Evolutionary conservation across 129 eudicot genomes (phyloP).

Genomic region (Pseudognaphalium luteoalbum): DNA sequence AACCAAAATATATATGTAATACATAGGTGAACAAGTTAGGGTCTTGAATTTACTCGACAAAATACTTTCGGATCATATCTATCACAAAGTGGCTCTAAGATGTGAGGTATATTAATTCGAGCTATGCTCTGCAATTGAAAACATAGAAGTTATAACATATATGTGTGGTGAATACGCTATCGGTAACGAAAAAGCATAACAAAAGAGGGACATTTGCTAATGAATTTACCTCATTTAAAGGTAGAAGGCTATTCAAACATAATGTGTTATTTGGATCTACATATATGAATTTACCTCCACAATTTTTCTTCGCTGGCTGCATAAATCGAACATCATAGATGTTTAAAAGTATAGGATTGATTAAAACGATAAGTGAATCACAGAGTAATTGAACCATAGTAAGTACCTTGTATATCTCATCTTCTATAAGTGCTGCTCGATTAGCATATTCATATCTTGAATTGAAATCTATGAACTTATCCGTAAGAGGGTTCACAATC

Average conservation of each 20-base stretch:
- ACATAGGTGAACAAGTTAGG: not conserved
- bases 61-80: conserved; percentile 21
- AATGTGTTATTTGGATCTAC: conserved; percentile 36
- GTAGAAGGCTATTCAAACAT: conserved; percentile 33
- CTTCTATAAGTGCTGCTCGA: conserved; percentile 33
- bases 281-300: conserved; percentile 34
- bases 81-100: conserved; percentile 31
- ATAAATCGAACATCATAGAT: not conserved
- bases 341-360: not conserved
- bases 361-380: not conserved
- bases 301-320: conserved; percentile 36
- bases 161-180: not conserved
- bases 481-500: conserved; percentile 36
- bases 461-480: conserved; percentile 26
- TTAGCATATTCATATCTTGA: conserved; percentile 34
- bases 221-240: conserved; percentile 28
- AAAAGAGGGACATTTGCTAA: not conserved
- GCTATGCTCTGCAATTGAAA: conserved; percentile 24
- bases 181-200: not conserved
- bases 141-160: not conserved
- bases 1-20: not conserved
- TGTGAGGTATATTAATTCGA: conserved; percentile 16
- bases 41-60: conserved; percentile 30
- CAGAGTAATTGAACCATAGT: not conserved
- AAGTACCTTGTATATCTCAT: conserved; percentile 36